Base-by-base conservation (phyloP, 1,284 basidiomycete genomes). In the Microbotryum saponariae region DNA sequence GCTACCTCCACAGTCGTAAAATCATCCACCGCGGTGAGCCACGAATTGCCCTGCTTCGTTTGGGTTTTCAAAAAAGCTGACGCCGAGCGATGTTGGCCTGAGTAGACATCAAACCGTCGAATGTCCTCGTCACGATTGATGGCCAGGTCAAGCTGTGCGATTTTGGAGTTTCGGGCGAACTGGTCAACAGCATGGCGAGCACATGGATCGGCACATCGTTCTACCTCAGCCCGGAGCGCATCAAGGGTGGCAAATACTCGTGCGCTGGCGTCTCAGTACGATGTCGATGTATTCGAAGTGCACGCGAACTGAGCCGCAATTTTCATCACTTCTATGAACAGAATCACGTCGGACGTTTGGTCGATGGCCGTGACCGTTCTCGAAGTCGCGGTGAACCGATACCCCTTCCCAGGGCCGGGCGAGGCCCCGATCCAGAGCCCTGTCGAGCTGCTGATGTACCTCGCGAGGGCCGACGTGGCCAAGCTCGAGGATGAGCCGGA, bases 201-300 rank as follows among this genome's bases (percentile, higher is more conserved):
- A 98, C 94, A 0, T 98, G 97, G 71, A 97, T 92, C 0, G 94
- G 94, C 2, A 97, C 94, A 3, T 90, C 89, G 71, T 90, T 89
- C 73, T 98, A 97, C 78, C 97, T 97, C 91, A 91, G 92, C 64
- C 94, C 94, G 51, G 94, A 97, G 76, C 84, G 94, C 56, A 92
- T 97, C 70, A 85, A 84, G 60, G 92, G 92, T 9, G 81, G 86
- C 60, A 83, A 86, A 57, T 97, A 97, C 76, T 88, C 88, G 65
- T 69, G 14, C 25, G 62, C 42, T 23, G n/a, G n/a, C n/a, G 2
- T 51, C 27, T 14, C 14, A 29, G 25, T 21, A 6, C 44, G 14
- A 31, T 54, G 37, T 20, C 31, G 23, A 12, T 45, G 12, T 3
- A 27, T 10, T 10, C 21, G 18, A 31, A 18, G 8, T 25, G 20